Evolutionary conservation across 768 basidiomycete species (phyloP).

Genomic region (Naganishia onofrii): DNA sequence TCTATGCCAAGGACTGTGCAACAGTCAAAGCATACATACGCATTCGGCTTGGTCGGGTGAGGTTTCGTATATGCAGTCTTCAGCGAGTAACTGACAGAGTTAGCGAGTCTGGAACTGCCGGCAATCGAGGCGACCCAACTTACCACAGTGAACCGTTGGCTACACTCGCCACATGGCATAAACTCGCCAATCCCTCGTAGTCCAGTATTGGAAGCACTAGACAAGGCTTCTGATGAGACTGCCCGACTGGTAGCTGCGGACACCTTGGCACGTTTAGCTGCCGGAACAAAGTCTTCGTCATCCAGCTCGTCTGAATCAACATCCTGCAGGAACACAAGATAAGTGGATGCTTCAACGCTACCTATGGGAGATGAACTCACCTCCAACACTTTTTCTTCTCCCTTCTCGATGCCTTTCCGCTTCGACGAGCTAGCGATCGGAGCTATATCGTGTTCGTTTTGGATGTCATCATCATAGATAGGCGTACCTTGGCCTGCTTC

Average conservation of each 20-base stretch:
- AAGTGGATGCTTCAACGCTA: neutral
- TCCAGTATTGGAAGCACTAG: slow-evolving; percentile 46
- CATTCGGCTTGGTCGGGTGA: slow-evolving; percentile 67
- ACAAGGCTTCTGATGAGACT: slow-evolving; percentile 57
- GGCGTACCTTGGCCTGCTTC: slow-evolving; percentile 39
- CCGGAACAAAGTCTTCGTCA: slow-evolving; percentile 54
- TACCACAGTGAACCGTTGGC: slow-evolving; percentile 83
- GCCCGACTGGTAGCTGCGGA: slow-evolving; percentile 27
- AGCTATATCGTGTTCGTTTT: slow-evolving; percentile 3
- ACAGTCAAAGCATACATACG: slow-evolving; percentile 81
- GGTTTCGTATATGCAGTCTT: slow-evolving; percentile 80
- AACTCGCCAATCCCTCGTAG: slow-evolving; percentile 77
- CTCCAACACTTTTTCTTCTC: slow-evolving; percentile 23
- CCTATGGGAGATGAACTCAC: neutral
- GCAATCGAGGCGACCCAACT: slow-evolving; percentile 43
- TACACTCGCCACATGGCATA: slow-evolving; percentile 74
- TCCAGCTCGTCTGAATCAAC: slow-evolving; percentile 72
- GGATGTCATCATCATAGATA: slow-evolving; percentile 29
- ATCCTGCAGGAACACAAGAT: slow-evolving; percentile 28
- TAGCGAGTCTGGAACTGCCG: neutral
- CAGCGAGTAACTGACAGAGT: neutral
- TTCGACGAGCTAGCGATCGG: slow-evolving; percentile 30
- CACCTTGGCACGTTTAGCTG: slow-evolving; percentile 5
- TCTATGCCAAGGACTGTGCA: slow-evolving; percentile 72
- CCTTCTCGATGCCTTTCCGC: slow-evolving; percentile 3